A percentile compares a stretch with the other conserved stretches of the same genome.
Evolutionary conservation across 2,329 filamentous ascomycete genomes (phyloP).

Genomic region (Pseudocercospora fuligena): DNA sequence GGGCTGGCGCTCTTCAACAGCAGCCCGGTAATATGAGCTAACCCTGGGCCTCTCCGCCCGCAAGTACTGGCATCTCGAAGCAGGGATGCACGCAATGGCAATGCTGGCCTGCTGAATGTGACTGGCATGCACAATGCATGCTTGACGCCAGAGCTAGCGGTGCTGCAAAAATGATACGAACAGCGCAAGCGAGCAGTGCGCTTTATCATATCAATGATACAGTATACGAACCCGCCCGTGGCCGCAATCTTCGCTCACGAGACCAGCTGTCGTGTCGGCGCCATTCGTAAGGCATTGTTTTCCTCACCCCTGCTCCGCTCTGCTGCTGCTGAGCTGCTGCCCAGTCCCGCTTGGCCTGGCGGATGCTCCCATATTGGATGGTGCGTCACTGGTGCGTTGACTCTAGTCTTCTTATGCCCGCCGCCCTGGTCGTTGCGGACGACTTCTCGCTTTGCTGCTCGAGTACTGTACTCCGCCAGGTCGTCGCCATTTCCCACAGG

Average conservation of each 20-base stretch:
- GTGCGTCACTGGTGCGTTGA: slow-evolving; percentile 25
- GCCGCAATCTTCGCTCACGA: slow-evolving; percentile 16
- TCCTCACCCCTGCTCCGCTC: slow-evolving; percentile 15
- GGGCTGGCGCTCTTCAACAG: slow-evolving; percentile 4
- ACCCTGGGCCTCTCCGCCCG: slow-evolving; percentile 4
- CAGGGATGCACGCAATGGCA: slow-evolving; percentile 6
- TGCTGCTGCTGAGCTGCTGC: slow-evolving; percentile 18
- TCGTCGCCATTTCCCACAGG: neutral
- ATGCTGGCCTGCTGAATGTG: slow-evolving; percentile 2
- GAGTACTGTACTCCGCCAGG: slow-evolving; percentile 3
- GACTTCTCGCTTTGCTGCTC: slow-evolving; percentile 8
- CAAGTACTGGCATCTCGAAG: slow-evolving; percentile 1
- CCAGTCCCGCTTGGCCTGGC: slow-evolving; percentile 19
- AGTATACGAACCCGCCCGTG: slow-evolving; percentile 1
- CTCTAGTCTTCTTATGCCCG: slow-evolving; percentile 10
- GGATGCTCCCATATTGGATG: slow-evolving; percentile 24
- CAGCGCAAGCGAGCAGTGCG: neutral
- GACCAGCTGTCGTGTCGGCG: slow-evolving; percentile 13
- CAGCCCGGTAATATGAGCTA: slow-evolving; percentile 19
- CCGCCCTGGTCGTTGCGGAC: slow-evolving; percentile 3
- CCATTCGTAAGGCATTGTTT: slow-evolving; percentile 10
- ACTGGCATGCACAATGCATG: slow-evolving; percentile 15
- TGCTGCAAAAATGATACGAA: neutral
- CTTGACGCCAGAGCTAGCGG: slow-evolving; percentile 12
- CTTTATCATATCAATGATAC: neutral